Base-by-base conservation (phyloP, 495 filamentous ascomycete species). In the Parachaetomium inaequale region DNA sequence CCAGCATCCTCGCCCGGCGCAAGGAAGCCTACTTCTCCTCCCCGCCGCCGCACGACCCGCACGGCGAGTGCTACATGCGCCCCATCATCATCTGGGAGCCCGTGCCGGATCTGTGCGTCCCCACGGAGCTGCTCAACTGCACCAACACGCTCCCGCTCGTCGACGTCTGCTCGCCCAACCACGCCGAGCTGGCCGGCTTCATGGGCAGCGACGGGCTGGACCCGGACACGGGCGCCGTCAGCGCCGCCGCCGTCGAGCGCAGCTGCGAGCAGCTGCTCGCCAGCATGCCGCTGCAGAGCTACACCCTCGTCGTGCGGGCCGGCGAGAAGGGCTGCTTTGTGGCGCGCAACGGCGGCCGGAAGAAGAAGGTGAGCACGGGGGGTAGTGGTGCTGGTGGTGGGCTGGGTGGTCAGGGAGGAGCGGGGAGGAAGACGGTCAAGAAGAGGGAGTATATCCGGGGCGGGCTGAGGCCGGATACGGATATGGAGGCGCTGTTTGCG, bases 81-180 rank as follows among this genome's bases (percentile, higher is more conserved):
- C 92, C 90, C 2, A 71, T 94, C 14, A 88, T 97, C 72, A 84
- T 97, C 42, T 98, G 94, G 94, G 94, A 98, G 70, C 94, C 94
- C 4, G 88, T 96, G 4, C 94, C 95, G 12, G 91, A 95, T 70
- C 82, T 89, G 2, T 97, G 94, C 71, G 85, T 80, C 0, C 89
- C 91, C 0, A 82, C 85, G 62, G 85, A 97, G 72, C 79, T 92
- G 53, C 77, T 86, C 2, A 88, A 84, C 61, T 89, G 87, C 75
- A 83, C 88, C 36, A 84, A 87, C 55, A 85, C 86, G 17, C 81
- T 90, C 26, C 79, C 80, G n/a, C 74, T 87, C 19, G 86, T 97
- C 32, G 89, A 98, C 70, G 79, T 96, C 55, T 86, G 94, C 70
- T 91, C 87, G 56, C 93, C 94, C 17, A 98, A 98, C 72, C 88